Percentiles rank a stretch among this genome's conserved stretches.
Evolutionary conservation across 495 filamentous ascomycete species (phyloP).

Genomic region (Hypoxylon lienhwacheense): DNA sequence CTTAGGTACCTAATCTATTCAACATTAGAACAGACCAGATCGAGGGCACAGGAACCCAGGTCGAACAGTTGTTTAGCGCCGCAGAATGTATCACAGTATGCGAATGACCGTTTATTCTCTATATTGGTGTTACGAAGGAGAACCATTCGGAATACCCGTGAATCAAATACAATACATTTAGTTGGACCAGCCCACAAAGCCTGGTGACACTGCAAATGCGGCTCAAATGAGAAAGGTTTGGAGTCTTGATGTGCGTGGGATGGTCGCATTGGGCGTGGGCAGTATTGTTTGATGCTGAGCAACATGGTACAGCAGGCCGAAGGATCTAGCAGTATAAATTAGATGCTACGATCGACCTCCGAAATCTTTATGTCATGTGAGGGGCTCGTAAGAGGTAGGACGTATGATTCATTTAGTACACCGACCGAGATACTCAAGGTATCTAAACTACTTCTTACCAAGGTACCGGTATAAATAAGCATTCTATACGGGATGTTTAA

Average conservation of each 20-base stretch:
- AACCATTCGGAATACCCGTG: constrained; percentile 1
- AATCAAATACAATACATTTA: constrained; percentile 18
- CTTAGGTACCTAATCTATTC: too few relatives aligned
- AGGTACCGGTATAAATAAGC: too few relatives aligned
- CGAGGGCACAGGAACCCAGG: background rate
- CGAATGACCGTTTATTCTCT: constrained; percentile 6
- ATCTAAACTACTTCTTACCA: too few relatives aligned
- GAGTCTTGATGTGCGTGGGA: background rate
- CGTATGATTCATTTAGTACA: too few relatives aligned
- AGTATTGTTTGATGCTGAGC: constrained; percentile 10
- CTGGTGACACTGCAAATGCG: constrained; percentile 14
- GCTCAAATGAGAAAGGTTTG: constrained; percentile 12
- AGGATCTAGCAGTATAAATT: constrained; percentile 1
- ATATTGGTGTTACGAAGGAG: background rate
- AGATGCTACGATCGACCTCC: background rate
- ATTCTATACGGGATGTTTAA: too few relatives aligned
- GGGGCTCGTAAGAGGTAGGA: background rate
- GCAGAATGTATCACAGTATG: constrained; percentile 2
- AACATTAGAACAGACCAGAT: too few relatives aligned
- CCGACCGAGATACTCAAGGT: too few relatives aligned
- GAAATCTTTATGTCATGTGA: background rate
- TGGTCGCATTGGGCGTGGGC: constrained; percentile 10
- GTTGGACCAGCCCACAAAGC: constrained; percentile 7
- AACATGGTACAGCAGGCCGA: constrained; percentile 10
- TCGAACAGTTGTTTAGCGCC: background rate